Evolutionary conservation across 1,139 yeast genomes (phyloP).

Genomic region (Geotrichum fermentans): DNA sequence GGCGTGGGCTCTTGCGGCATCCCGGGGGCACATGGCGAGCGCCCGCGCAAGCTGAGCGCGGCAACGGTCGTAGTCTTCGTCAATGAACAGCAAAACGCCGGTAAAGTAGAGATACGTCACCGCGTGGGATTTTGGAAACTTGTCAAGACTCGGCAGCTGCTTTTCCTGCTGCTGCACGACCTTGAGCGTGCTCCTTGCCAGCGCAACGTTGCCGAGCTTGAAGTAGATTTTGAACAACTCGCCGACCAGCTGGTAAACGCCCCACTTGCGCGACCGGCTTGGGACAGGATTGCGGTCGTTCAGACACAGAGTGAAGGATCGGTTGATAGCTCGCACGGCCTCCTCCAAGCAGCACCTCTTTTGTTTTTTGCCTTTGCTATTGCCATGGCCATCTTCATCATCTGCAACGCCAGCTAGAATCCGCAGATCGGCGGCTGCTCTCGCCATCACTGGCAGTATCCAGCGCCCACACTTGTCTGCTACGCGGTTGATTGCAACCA

Average conservation of each 20-base stretch:
- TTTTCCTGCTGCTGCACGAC: constrained; percentile 51
- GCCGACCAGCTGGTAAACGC: constrained; percentile 70
- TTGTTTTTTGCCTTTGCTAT: constrained; percentile 25
- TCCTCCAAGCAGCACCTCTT: constrained; percentile 52
- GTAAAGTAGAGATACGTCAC: constrained; percentile 62
- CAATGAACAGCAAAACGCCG: constrained; percentile 59
- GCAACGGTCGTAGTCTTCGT: constrained; percentile 52
- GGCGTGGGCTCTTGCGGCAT: constrained; percentile 19
- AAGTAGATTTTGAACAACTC: constrained; percentile 70
- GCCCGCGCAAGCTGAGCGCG: constrained; percentile 49
- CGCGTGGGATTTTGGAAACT: constrained; percentile 49
- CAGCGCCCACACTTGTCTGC: constrained; percentile 62
- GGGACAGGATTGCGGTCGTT: constrained; percentile 64
- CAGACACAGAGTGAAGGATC: constrained; percentile 69
- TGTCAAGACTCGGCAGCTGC: constrained; percentile 44
- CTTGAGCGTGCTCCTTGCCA: constrained; percentile 68
- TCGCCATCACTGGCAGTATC: constrained; percentile 58
- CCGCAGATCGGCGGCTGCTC: constrained; percentile 53
- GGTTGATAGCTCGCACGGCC: constrained; percentile 53
- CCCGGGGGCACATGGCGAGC: constrained; percentile 38
- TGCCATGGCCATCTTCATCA: not conserved
- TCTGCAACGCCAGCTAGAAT: constrained; percentile 34
- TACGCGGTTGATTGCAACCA: constrained; percentile 44
- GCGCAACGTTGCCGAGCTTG: constrained; percentile 54
- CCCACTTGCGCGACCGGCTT: constrained; percentile 40